Evolutionary conservation across 2,329 filamentous ascomycete genomes (phyloP).

Genomic region (Scytalidium sp.): DNA sequence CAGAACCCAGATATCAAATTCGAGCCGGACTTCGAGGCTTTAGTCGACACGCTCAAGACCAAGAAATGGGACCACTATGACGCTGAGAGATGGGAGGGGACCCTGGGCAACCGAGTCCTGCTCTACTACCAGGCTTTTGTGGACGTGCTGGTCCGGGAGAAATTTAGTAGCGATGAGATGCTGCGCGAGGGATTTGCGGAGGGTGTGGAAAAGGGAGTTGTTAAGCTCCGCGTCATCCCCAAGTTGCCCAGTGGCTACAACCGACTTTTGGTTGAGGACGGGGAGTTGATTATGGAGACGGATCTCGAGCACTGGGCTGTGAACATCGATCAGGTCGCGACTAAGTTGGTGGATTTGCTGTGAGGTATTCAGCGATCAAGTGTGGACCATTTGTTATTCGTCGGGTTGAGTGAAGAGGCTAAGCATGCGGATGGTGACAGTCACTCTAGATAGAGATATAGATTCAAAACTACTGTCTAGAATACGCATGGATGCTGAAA

Average conservation of each 20-base stretch:
- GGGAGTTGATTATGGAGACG: constrained; percentile 37
- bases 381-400: too few relatives aligned
- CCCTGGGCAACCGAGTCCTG: constrained; percentile 37
- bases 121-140: constrained; percentile 44
- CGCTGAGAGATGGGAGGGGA: constrained; percentile 39
- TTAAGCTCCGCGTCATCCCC: constrained; percentile 16
- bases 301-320: constrained; percentile 32
- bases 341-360: constrained; percentile 30
- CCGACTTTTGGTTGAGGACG: constrained; percentile 46
- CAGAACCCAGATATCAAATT: constrained; percentile 40
- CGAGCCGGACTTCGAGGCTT: constrained; percentile 44
- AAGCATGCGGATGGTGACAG: too few relatives aligned
- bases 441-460: too few relatives aligned
- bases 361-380: constrained; percentile 10
- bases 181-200: constrained; percentile 21
- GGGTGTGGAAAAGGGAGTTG: constrained; percentile 10
- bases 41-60: constrained; percentile 37
- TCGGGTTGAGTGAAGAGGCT: too few relatives aligned
- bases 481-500: too few relatives aligned
- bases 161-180: constrained; percentile 35
- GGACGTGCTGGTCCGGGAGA: constrained; percentile 37
- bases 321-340: constrained; percentile 33
- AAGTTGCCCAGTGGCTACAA: constrained; percentile 16
- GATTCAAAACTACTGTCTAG: too few relatives aligned
- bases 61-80: constrained; percentile 24